Conservation (phyloP, 805 yeast genomes). For the Cyberlindnera mississippiensis region DNA sequence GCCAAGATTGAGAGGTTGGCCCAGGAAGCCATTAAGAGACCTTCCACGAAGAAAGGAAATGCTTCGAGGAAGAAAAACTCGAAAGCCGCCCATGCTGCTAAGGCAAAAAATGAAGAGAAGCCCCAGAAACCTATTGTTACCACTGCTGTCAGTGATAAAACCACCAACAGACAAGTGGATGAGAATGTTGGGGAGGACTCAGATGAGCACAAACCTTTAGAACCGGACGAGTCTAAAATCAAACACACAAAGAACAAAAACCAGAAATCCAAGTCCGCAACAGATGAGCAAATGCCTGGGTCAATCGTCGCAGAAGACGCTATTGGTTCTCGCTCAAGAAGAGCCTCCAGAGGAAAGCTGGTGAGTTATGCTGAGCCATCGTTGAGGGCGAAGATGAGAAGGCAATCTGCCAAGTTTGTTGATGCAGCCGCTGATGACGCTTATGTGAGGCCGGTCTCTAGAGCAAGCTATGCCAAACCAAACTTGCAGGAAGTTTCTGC, state of each 20-base stretch:
- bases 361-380: conserved; percentile 70
- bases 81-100: not conserved
- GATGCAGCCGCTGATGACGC: conserved; percentile 47
- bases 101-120: not conserved
- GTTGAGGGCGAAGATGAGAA: conserved; percentile 61
- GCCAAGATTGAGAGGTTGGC: conserved; percentile 20
- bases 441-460: conserved; percentile 7
- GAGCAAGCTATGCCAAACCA: conserved; percentile 1
- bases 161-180: not conserved
- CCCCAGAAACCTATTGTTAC: not conserved
- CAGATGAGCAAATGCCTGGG: conserved; percentile 39
- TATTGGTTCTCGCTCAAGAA: conserved; percentile 36
- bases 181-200: conserved; percentile 16
- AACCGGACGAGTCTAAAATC: conserved; percentile 20
- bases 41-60: not conserved
- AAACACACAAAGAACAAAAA: conserved; percentile 30
- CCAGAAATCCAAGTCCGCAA: conserved; percentile 27
- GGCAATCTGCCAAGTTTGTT: conserved; percentile 54
- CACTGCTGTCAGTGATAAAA: not conserved
- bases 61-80: too few relatives aligned
- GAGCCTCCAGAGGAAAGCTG: conserved; percentile 45
- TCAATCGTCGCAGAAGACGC: conserved; percentile 18
- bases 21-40: conserved; percentile 14
- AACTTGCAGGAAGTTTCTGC: not conserved
- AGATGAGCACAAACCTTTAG: conserved; percentile 22